phyloP scores from a whole-genome alignment of 2,329 filamentous ascomycete genomes.

The Fusarium beomiforme region DNA sequence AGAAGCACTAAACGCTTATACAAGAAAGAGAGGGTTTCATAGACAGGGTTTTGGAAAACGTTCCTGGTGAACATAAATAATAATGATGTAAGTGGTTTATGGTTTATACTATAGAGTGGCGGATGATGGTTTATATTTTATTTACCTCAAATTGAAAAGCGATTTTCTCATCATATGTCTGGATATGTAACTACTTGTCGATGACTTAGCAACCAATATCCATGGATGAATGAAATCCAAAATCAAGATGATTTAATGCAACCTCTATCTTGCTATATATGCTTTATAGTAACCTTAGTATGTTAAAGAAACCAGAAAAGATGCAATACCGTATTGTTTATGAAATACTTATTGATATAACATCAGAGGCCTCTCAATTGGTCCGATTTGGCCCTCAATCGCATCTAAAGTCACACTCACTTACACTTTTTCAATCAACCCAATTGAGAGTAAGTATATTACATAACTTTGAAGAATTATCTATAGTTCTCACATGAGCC shows the following conservation, averaged over 20 bases:
- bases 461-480: neutral
- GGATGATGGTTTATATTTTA: conserved; percentile 15
- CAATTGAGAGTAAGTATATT: neutral
- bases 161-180: conserved; percentile 18
- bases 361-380: neutral
- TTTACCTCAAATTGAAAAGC: conserved; percentile 35
- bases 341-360: too few species aligned
- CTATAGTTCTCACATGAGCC: neutral
- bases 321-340: too few species aligned
- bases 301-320: too few species aligned
- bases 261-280: too few species aligned
- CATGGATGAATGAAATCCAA: too few species aligned
- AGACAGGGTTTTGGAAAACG: conserved; percentile 11
- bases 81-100: conserved; percentile 35
- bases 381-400: neutral
- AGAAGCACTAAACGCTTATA: conserved; percentile 41
- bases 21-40: conserved; percentile 1
- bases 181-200: neutral
- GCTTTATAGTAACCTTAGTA: too few species aligned
- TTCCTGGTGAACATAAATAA: conserved; percentile 34
- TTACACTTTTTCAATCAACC: neutral
- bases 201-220: neutral
- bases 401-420: neutral
- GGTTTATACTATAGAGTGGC: conserved; percentile 31
- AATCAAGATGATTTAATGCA: neutral